Percentiles rank a stretch among this genome's conserved stretches.
phyloP scores from a whole-genome alignment of 1,284 basidiomycete genomes.

The Macrocystidia cucumis region DNA sequence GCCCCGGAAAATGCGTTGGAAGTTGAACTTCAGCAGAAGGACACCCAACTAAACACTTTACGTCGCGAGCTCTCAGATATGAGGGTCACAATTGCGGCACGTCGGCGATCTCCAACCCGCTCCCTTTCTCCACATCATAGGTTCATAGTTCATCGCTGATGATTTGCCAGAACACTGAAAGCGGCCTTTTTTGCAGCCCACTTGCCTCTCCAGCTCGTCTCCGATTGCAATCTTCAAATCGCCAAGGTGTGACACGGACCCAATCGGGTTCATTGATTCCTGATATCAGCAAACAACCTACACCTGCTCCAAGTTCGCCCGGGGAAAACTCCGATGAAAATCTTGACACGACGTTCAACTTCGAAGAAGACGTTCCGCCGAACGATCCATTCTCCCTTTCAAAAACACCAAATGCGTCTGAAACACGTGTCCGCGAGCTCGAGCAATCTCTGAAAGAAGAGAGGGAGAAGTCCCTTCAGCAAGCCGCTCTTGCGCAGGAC shows the following conservation, averaged over 20 bases:
- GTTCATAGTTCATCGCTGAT: too few species aligned
- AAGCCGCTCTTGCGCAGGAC: too few species aligned
- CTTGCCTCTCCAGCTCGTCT: conserved; percentile 5
- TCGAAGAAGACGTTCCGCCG: too few species aligned
- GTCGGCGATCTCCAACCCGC: conserved; percentile 3
- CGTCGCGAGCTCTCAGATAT: conserved; percentile 11
- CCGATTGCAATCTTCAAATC: conserved; percentile 5
- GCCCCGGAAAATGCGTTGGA: conserved; percentile 19
- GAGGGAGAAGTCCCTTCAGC: too few species aligned
- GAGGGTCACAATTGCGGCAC: conserved; percentile 5
- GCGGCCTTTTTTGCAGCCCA: too few species aligned
- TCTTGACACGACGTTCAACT: too few species aligned
- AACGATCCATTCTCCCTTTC: too few species aligned
- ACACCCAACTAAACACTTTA: conserved; percentile 19
- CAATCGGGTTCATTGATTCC: conserved; percentile 41
- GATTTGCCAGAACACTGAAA: too few species aligned
- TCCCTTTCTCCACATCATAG: too few species aligned
- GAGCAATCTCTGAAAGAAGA: too few species aligned
- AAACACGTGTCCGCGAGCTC: too few species aligned
- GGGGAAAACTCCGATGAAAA: conserved; percentile 10
- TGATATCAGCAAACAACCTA: conserved; percentile 37
- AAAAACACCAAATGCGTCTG: too few species aligned
- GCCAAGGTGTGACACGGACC: conserved; percentile 26
- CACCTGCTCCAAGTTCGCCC: conserved; percentile 36
- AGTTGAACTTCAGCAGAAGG: conserved; percentile 18